A percentile compares a stretch with the other conserved stretches of the same genome.
These are phyloP conservation scores for Ophiocordyceps australis DNA, from an alignment of 2,329 filamentous ascomycete genomes.

Conservation along the genomic window DNA sequence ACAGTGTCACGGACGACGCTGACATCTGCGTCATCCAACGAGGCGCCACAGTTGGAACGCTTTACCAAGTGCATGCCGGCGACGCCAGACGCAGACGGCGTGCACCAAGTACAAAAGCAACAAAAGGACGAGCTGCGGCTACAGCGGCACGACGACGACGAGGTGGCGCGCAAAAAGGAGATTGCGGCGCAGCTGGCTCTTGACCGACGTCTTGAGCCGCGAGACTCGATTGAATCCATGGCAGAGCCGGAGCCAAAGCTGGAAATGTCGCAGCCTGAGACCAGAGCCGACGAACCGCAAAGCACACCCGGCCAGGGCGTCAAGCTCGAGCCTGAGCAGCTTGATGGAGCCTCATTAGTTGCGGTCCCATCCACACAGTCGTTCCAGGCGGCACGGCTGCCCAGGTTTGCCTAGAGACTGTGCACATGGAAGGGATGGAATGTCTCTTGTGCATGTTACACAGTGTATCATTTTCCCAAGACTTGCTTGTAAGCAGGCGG, in stretches of 20 bases:
- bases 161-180: constrained; percentile 31
- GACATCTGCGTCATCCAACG: constrained; percentile 20
- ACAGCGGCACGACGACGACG: constrained; percentile 31
- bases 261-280: constrained; percentile 11
- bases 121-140: constrained; percentile 32
- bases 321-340: too few species aligned
- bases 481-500: too few species aligned
- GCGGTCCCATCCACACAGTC: neutral
- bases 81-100: constrained; percentile 17
- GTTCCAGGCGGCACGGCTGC: constrained; percentile 41
- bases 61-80: constrained; percentile 10
- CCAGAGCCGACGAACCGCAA: constrained; percentile 9
- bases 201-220: constrained; percentile 24
- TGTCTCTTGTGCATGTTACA: too few species aligned
- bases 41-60: constrained; percentile 10
- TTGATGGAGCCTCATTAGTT: too few species aligned
- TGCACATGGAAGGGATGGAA: too few species aligned
- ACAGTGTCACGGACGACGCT: constrained; percentile 42
- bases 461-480: too few species aligned
- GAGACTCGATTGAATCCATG: constrained; percentile 3
- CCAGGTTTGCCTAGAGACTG: constrained; percentile 26
- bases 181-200: constrained; percentile 32
- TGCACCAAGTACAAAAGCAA: constrained; percentile 31
- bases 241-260: constrained; percentile 7
- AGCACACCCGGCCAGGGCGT: neutral